Conservation (phyloP, 345 rosid species). For the Eucalyptus camaldulensis region DNA sequence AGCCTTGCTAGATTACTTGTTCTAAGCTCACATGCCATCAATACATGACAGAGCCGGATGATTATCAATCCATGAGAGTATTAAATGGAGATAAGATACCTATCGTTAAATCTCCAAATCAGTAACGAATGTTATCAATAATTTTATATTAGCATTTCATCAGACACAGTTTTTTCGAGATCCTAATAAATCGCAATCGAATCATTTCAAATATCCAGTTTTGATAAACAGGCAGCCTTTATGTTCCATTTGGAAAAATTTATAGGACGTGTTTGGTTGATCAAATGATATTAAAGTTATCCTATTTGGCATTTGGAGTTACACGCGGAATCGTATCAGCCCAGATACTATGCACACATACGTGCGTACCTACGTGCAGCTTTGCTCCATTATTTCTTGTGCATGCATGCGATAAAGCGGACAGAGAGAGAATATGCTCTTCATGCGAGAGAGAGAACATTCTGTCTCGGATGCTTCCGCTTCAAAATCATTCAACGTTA, state of each 20-base stretch:
- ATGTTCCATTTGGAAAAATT: accelerated
- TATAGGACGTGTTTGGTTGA: accelerated
- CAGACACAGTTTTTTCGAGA: accelerated
- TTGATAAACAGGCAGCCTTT: not conserved
- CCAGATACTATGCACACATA: not conserved
- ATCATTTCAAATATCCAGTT: not conserved
- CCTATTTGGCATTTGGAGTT: accelerated
- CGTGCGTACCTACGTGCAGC: not conserved
- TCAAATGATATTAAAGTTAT: accelerated
- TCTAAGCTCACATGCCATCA: not conserved
- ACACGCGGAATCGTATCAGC: not conserved
- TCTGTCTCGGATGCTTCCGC: not conserved
- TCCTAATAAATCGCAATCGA: accelerated
- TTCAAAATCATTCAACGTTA: not conserved
- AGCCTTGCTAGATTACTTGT: not conserved
- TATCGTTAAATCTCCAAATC: not conserved
- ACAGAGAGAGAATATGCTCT: not conserved
- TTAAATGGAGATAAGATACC: not conserved
- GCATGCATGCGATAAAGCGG: not conserved
- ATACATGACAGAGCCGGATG: not conserved
- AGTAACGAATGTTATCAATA: not conserved
- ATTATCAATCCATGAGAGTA: not conserved
- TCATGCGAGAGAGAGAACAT: not conserved
- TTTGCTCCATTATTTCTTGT: not conserved
- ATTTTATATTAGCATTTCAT: not conserved